Conservation (phyloP, 352 stramenopile species). For the Globisporangium okanoganense region DNA sequence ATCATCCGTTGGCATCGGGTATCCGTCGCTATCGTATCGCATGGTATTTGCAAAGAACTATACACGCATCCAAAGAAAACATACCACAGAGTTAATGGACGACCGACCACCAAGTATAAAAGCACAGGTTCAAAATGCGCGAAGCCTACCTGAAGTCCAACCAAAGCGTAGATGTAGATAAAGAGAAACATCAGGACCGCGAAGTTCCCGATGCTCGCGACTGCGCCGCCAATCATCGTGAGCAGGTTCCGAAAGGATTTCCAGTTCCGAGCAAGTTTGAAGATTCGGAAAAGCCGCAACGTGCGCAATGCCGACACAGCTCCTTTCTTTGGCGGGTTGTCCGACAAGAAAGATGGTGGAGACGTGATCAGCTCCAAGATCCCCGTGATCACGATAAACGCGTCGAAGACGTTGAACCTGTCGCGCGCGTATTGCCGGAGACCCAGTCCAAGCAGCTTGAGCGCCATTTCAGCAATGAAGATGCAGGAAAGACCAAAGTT, state of each 20-base stretch:
- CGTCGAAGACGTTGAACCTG: slow-evolving; percentile 83
- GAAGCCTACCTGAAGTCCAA: slow-evolving; percentile 74
- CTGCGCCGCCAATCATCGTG: slow-evolving; percentile 83
- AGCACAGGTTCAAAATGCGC: not conserved
- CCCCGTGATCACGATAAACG: slow-evolving; percentile 79
- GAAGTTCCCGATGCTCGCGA: slow-evolving; percentile 94
- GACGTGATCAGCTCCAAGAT: slow-evolving; percentile 66
- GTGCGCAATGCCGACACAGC: slow-evolving; percentile 82
- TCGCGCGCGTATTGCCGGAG: slow-evolving; percentile 67
- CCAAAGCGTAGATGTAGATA: slow-evolving; percentile 93
- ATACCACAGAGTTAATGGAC: not conserved
- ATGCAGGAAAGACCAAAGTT: slow-evolving; percentile 79
- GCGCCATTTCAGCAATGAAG: slow-evolving; percentile 68
- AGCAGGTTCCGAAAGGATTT: slow-evolving; percentile 90
- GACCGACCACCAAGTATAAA: not conserved
- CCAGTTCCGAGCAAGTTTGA: slow-evolving; percentile 94
- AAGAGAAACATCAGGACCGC: slow-evolving; percentile 93
- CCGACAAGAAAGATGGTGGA: slow-evolving; percentile 69
- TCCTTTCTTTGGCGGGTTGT: slow-evolving; percentile 46
- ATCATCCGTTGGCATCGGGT: slow-evolving; percentile 37
- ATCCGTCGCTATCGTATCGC: slow-evolving; percentile 86
- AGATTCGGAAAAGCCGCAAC: slow-evolving; percentile 90
- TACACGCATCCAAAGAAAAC: not conserved
- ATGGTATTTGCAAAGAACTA: slow-evolving; percentile 94
- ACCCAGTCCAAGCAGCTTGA: slow-evolving; percentile 87